Evolutionary conservation across 768 basidiomycete species (phyloP), one percentile per base, ranked within the genome.

Genomic region (Auriculariales sp.): DNA sequence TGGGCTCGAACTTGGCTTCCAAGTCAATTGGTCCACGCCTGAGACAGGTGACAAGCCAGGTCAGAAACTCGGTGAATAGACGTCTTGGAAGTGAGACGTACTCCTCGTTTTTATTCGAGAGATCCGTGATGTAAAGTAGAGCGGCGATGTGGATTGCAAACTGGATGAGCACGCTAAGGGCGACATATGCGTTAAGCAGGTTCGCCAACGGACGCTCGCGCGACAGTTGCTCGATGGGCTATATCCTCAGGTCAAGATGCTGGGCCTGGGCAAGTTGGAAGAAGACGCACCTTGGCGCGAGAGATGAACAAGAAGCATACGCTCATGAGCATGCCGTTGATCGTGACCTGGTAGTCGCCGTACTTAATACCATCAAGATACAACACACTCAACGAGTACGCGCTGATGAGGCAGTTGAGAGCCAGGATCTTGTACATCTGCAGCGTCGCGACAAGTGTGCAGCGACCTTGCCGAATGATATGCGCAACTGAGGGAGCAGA

Each of bases 351-450:
- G 62, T 99, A 99, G 62, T 99, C 95, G 12, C 95, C 95, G 64
- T 93, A 97, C 66, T 98, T 98, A 74, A 99, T 97, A 17, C 95
- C 95, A 55, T 98, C 94, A 2, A 99, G 72, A 61, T 99, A 97
- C 64, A 94, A 93, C 28, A 98, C 95, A 56, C 88, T 92, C 53
- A 98, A 71, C 62, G 89, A 93, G 68, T 94, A 98, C n/a, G 95
- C 95, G 3, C 93, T 94, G 65, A 98, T 99, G 34, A 99, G 71
- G 61, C 95, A 98, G 62, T 98, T 99, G 50, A 99, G 69, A 1
- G 94, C 95, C 31, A 99, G 71, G 56, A 99, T 99, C 71, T 97
- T 95, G 79, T 97, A 99, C 95, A 99, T 99, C 68, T 99, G 95
- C 49, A 94, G 85, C 3, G 95, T 99, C 2, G 95, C 95, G 39